These are phyloP conservation scores for Colletotrichum eremochloae DNA, from an alignment of 2,329 filamentous ascomycete genomes.

Conservation along the genomic window DNA sequence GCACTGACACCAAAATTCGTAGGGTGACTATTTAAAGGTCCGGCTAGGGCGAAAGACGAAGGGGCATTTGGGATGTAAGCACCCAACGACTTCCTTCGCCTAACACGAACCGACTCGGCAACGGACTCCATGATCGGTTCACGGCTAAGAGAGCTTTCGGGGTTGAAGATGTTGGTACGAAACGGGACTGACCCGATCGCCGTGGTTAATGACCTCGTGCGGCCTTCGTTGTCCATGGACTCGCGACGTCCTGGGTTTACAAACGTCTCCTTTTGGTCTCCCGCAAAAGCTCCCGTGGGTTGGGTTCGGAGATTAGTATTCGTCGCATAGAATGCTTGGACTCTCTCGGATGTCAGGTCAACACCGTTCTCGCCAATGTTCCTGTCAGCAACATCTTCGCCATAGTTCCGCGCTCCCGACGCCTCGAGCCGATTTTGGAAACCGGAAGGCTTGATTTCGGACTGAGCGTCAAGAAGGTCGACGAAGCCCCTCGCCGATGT, in stretches of 20 bases:
- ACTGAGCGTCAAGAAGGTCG: conserved; percentile 71
- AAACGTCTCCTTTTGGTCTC: conserved; percentile 41
- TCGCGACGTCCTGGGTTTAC: conserved; percentile 23
- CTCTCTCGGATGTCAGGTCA: conserved; percentile 51
- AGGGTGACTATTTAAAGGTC: conserved; percentile 5
- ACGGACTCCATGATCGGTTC: conserved; percentile 34
- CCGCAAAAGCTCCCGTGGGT: conserved; percentile 41
- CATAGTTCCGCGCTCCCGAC: conserved; percentile 66
- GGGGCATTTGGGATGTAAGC: conserved; percentile 39
- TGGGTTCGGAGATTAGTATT: conserved; percentile 29
- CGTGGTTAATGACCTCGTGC: conserved; percentile 44
- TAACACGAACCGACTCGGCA: conserved; percentile 15
- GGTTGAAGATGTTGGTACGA: conserved; percentile 31
- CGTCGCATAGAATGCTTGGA: conserved; percentile 53
- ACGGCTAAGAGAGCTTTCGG: conserved; percentile 24
- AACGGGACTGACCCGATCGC: conserved; percentile 39
- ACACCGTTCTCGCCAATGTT: conserved; percentile 61
- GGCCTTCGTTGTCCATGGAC: conserved; percentile 12
- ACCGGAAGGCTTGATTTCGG: conserved; percentile 62
- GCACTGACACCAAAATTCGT: not conserved
- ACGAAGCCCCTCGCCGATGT: conserved; percentile 54
- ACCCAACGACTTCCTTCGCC: conserved; percentile 38
- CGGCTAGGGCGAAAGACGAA: not conserved
- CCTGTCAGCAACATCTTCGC: conserved; percentile 75
- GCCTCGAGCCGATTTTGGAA: conserved; percentile 65